Evolutionary conservation across 2,329 filamentous ascomycete genomes (phyloP).

Genomic region (Talaromyces pinophilus): DNA sequence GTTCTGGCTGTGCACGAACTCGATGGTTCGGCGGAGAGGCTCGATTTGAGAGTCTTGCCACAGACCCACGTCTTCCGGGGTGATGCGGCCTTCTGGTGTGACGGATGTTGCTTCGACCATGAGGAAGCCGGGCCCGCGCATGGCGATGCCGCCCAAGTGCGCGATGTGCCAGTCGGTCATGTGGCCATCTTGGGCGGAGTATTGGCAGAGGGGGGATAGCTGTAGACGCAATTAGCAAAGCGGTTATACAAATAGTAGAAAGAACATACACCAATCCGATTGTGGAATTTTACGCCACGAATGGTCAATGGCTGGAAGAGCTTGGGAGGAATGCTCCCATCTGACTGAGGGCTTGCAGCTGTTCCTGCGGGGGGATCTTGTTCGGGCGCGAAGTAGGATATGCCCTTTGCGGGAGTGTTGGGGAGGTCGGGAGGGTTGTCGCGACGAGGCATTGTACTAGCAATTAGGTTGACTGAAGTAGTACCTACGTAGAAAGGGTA

Average conservation of each 20-base stretch:
- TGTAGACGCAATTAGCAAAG: conserved; percentile 25
- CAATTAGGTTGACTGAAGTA: no score
- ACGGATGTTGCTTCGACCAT: conserved; percentile 80
- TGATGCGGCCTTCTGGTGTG: conserved; percentile 75
- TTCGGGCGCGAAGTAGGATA: conserved; percentile 47
- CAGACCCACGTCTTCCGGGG: conserved; percentile 61
- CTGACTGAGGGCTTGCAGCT: conserved; percentile 44
- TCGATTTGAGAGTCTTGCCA: conserved; percentile 84
- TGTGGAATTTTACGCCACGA: conserved; percentile 64
- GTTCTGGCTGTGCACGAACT: conserved; percentile 77
- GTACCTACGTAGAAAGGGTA: no score
- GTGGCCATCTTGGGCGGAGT: conserved; percentile 69
- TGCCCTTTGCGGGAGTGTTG: conserved; percentile 42
- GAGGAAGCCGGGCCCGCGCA: conserved; percentile 71
- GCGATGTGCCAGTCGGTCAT: conserved; percentile 79
- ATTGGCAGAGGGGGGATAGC: conserved; percentile 67
- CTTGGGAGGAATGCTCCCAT: conserved; percentile 52
- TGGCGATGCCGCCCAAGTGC: conserved; percentile 76
- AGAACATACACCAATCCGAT: conserved; percentile 59
- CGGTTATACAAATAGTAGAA: background rate
- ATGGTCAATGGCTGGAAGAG: conserved; percentile 61
- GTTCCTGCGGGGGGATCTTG: conserved; percentile 41
- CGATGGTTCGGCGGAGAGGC: conserved; percentile 65
- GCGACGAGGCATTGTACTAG: conserved; percentile 13
- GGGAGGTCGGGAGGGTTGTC: conserved; percentile 32